Evolutionary conservation across 495 filamentous ascomycete species (phyloP).

Genomic region (Letharia columbiana): DNA sequence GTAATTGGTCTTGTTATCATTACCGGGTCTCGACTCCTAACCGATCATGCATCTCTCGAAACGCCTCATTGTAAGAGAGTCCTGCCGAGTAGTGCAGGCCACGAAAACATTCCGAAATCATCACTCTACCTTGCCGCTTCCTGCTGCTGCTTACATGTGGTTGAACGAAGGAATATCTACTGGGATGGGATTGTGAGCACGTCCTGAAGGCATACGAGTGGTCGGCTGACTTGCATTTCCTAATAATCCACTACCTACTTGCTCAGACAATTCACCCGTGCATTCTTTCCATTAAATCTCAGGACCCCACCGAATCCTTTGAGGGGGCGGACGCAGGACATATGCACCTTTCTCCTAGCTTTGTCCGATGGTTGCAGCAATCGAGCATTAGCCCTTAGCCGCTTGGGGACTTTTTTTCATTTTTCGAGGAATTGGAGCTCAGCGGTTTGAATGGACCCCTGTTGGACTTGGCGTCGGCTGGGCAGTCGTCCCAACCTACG

Average conservation of each 20-base stretch:
- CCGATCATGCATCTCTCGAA: slow-evolving; percentile 7
- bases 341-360: slow-evolving; percentile 11
- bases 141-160: background rate
- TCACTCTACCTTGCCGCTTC: background rate
- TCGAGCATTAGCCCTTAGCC: slow-evolving; percentile 12
- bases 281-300: background rate
- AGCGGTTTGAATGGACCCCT: background rate
- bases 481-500: slow-evolving; percentile 2
- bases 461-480: slow-evolving; percentile 6
- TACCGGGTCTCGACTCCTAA: slow-evolving; percentile 4
- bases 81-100: slow-evolving; percentile 3
- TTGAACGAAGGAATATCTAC: slow-evolving; percentile 4
- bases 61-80: slow-evolving; percentile 6
- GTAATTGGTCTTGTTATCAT: background rate
- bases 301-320: slow-evolving; percentile 5
- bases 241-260: background rate
- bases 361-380: slow-evolving; percentile 17
- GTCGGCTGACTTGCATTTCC: background rate
- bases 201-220: background rate
- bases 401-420: slow-evolving; percentile 8
- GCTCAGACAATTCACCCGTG: background rate
- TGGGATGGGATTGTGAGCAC: background rate
- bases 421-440: background rate
- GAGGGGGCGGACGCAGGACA: slow-evolving; percentile 18
- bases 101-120: slow-evolving; percentile 7